A percentile compares a stretch with the other conserved stretches of the same genome.
These are phyloP conservation scores for Penicillium psychrosexuale DNA, from an alignment of 2,329 filamentous ascomycete species.

Conservation along the genomic window DNA sequence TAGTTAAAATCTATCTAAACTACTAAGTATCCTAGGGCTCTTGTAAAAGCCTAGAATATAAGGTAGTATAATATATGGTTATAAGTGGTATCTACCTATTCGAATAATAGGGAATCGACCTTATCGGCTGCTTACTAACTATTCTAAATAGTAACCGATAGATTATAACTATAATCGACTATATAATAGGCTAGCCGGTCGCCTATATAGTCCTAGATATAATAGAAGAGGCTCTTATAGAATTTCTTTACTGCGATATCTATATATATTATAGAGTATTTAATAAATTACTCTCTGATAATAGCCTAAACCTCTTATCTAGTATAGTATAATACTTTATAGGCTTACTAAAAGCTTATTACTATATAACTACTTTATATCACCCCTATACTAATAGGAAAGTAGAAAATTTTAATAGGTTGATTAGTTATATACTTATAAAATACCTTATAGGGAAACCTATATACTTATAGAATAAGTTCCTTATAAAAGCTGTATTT, in stretches of 20 bases:
- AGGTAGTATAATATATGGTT: background rate
- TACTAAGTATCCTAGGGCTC: background rate
- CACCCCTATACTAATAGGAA: too few relatives aligned
- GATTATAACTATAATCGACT: constrained; percentile 2
- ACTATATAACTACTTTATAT: too few relatives aligned
- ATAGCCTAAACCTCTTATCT: background rate
- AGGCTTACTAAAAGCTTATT: too few relatives aligned
- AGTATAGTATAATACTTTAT: background rate
- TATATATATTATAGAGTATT: constrained; percentile 3
- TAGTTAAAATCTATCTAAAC: background rate
- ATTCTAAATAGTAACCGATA: background rate
- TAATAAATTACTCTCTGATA: background rate
- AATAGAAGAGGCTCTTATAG: too few relatives aligned
- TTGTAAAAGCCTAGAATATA: background rate
- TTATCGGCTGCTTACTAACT: background rate
- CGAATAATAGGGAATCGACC: background rate
- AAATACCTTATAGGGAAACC: too few relatives aligned
- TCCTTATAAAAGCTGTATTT: constrained; percentile 3
- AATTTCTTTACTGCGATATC: constrained; percentile 2
- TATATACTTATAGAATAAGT: constrained; percentile 10
- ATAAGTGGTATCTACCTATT: background rate
- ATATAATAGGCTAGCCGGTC: background rate
- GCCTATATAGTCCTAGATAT: background rate
- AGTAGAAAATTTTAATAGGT: too few relatives aligned
- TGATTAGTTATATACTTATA: too few relatives aligned